These are phyloP conservation scores for Clarireedia hainanense DNA, from an alignment of 2,329 filamentous ascomycete genomes.

Conservation along the genomic window DNA sequence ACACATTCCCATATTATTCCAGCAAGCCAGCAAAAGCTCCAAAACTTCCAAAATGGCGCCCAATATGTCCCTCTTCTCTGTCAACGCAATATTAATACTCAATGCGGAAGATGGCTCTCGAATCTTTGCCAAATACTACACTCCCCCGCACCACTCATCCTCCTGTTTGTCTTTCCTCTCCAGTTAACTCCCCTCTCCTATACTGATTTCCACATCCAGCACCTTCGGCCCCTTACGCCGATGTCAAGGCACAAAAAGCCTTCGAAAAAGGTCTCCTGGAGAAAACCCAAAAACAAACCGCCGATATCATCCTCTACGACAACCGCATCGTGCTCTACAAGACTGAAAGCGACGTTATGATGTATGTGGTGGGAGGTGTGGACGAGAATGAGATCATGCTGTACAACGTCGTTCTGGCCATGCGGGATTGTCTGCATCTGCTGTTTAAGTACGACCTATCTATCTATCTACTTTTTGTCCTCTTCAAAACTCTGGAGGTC, in stretches of 20 bases:
- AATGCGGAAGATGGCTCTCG: constrained; percentile 81
- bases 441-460: constrained; percentile 68
- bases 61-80: constrained; percentile 66
- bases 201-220: not conserved
- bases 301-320: constrained; percentile 96
- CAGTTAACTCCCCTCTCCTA: constrained; percentile 41
- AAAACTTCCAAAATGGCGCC: constrained; percentile 52
- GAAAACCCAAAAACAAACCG: constrained; percentile 92
- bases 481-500: not conserved
- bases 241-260: constrained; percentile 85
- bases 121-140: constrained; percentile 93
- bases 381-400: constrained; percentile 97
- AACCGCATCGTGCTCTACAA: constrained; percentile 96
- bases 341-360: constrained; percentile 94
- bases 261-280: constrained; percentile 95
- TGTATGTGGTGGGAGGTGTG: constrained; percentile 82
- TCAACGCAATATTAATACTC: constrained; percentile 72
- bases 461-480: not conserved
- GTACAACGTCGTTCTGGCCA: constrained; percentile 87
- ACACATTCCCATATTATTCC: too few relatives aligned
- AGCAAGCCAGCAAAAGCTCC: not conserved
- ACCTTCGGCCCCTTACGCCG: constrained; percentile 68
- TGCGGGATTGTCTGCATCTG: constrained; percentile 83
- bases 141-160: constrained; percentile 50
- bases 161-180: not conserved